Base-by-base conservation (phyloP, 192 early-diverging fungal genomes). In the Podila clonocystis region DNA sequence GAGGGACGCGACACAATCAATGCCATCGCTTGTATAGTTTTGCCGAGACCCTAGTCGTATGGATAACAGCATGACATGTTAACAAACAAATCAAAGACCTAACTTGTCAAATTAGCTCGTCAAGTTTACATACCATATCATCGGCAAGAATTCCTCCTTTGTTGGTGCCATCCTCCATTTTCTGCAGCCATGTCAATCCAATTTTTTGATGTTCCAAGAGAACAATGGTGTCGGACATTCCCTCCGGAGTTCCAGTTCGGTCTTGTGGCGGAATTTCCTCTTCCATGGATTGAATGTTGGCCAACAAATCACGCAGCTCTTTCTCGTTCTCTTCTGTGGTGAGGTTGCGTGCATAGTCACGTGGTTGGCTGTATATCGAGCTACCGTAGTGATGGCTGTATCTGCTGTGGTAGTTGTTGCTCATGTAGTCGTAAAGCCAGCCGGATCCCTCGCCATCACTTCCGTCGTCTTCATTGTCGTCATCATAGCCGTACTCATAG, bases 21-120 rank as follows among this genome's bases (percentile, higher is more conserved):
- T 4, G 93, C 85, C 58, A 96, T 85, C 5, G 89, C 82, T 72
- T 96, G 94, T 3, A 96, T 71, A 0, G 95, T 95, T 75, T 96
- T 93, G 6, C 91, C 91, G 50, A 92, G 73, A 17, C 91, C 93
- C 74, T 80, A 63, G 3, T 1, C 5, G 19, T 19, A 71, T 48
- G 19, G 6, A 58, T 63, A 19, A 11, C 22, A 50, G 19, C n/a
- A 41, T 20, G 12, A 12, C 12, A 24, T 8, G 15, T 62, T 45
- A 22, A n/a, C 24, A 60, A 49, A 57, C 26, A 9, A 28, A 20
- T 33, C 26, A 5, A 24, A 6, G 34, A 9, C 24, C 4, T 24
- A 0, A 26, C 0, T 52, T 52, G 1, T 52, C 52, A 52, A 49
- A 36, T 2, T 19, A 12, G 22, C 45, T 38, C 15, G 28, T 52